Evolutionary conservation across 2,329 filamentous ascomycete species (phyloP).

Genomic region (Paecilomyces variotii): DNA sequence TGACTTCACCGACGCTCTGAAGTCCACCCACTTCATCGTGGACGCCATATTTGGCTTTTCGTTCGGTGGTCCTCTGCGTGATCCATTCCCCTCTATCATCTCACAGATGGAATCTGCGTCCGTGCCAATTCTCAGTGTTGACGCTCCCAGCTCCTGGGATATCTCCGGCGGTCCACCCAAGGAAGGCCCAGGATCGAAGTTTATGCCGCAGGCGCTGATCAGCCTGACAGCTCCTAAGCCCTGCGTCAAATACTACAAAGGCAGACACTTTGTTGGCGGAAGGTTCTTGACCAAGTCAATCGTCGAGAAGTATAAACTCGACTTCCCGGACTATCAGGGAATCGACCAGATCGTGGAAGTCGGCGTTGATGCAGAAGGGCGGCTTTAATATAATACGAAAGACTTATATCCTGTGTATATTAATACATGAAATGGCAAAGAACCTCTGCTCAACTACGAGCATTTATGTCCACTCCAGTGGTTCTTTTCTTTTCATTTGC

Average conservation of each 20-base stretch:
- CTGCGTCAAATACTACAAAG: slow-evolving; percentile 71
- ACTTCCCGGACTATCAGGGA: slow-evolving; percentile 74
- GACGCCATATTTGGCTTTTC: slow-evolving; percentile 96
- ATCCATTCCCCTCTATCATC: slow-evolving; percentile 81
- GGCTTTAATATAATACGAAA: slow-evolving; percentile 14
- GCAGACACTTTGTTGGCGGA: slow-evolving; percentile 86
- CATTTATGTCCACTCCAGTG: not conserved
- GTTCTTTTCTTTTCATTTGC: not conserved
- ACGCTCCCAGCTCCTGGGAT: slow-evolving; percentile 91
- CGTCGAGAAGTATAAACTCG: slow-evolving; percentile 77
- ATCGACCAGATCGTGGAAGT: slow-evolving; percentile 86
- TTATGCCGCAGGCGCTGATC: slow-evolving; percentile 72
- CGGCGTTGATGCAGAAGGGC: slow-evolving; percentile 29
- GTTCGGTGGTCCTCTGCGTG: slow-evolving; percentile 85
- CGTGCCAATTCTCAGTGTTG: slow-evolving; percentile 76
- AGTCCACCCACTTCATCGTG: slow-evolving; percentile 68
- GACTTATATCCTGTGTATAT: not conserved
- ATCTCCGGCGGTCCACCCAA: slow-evolving; percentile 77
- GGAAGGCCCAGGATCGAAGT: slow-evolving; percentile 67
- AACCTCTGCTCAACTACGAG: not conserved
- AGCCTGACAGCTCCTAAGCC: slow-evolving; percentile 93
- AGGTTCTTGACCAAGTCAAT: slow-evolving; percentile 74
- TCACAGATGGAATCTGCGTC: slow-evolving; percentile 63
- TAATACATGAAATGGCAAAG: not conserved
- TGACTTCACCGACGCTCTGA: slow-evolving; percentile 63